Evolutionary conservation across 1,139 yeast species (phyloP).

Genomic region (Candida neerlandica): DNA sequence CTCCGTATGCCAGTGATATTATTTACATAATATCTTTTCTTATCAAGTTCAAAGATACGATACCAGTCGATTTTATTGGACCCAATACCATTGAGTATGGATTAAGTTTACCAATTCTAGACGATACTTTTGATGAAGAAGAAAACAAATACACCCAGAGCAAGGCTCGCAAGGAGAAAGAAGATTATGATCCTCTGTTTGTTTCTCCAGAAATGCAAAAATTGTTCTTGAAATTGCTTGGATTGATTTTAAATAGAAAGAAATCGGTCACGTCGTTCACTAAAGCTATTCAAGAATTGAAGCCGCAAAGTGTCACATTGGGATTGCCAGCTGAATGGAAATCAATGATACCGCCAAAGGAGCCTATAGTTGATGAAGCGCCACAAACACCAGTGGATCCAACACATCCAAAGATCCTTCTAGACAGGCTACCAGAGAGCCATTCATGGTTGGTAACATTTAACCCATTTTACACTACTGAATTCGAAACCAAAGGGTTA

Average conservation of each 20-base stretch:
- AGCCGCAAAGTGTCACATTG: constrained; percentile 30
- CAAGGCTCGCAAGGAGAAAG: constrained; percentile 13
- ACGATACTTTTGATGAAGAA: neutral
- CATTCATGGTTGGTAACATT: constrained; percentile 13
- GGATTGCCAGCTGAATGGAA: constrained; percentile 56
- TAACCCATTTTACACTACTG: constrained; percentile 39
- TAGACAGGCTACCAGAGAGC: constrained; percentile 19
- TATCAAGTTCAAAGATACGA: constrained; percentile 43
- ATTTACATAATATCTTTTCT: constrained; percentile 45
- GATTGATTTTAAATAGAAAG: constrained; percentile 45
- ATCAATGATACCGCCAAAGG: constrained; percentile 20
- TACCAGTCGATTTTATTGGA: constrained; percentile 26
- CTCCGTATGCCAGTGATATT: constrained; percentile 51
- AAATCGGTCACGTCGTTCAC: constrained; percentile 31
- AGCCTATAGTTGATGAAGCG: constrained; percentile 19
- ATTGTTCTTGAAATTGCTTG: constrained; percentile 38
- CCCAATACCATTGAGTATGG: constrained; percentile 58
- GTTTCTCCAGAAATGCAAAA: constrained; percentile 38
- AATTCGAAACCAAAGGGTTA: constrained; percentile 48
- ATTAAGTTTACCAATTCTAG: constrained; percentile 35
- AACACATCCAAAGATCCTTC: constrained; percentile 38
- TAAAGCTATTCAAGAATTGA: constrained; percentile 46
- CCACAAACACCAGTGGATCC: constrained; percentile 36
- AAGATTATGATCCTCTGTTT: constrained; percentile 17
- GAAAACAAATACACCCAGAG: neutral